phyloP scores from a whole-genome alignment of 352 stramenopile species.

The Pythium myriotylum region DNA sequence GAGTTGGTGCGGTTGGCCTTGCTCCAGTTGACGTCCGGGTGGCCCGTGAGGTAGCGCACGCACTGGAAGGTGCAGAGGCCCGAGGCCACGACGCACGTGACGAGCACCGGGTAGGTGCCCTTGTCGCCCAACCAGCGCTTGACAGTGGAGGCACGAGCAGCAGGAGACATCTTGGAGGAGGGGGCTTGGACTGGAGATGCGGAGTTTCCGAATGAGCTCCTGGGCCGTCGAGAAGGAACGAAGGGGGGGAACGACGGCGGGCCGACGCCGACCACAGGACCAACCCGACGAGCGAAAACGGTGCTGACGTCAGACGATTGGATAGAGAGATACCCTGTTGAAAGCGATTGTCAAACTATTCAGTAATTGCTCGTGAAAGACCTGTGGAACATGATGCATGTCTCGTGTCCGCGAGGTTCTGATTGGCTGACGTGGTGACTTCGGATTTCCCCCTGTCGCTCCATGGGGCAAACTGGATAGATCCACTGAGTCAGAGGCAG shows the following conservation, averaged over 20 bases:
- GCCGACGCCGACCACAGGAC: slow-evolving; percentile 20
- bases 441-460: slow-evolving; percentile 24
- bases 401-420: slow-evolving; percentile 6
- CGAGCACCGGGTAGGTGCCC: slow-evolving; percentile 74
- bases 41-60: slow-evolving; percentile 63
- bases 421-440: slow-evolving; percentile 31
- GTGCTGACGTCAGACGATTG: slow-evolving; percentile 31
- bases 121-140: slow-evolving; percentile 81
- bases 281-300: slow-evolving; percentile 10
- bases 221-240: slow-evolving; percentile 2
- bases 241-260: slow-evolving; percentile 11
- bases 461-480: slow-evolving; percentile 11
- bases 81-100: slow-evolving; percentile 65
- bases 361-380: neutral
- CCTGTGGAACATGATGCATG: slow-evolving; percentile 16
- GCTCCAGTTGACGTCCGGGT: slow-evolving; percentile 81
- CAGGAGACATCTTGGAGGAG: slow-evolving; percentile 47
- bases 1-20: slow-evolving; percentile 77
- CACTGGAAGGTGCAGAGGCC: slow-evolving; percentile 75
- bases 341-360: slow-evolving; percentile 8
- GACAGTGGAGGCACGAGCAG: slow-evolving; percentile 48
- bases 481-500: slow-evolving; percentile 1
- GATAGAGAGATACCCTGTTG: slow-evolving; percentile 1
- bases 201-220: slow-evolving; percentile 71
- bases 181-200: slow-evolving; percentile 37